Conservation (phyloP, 495 filamentous ascomycete species). For the Clohesyomyces aquaticus region DNA sequence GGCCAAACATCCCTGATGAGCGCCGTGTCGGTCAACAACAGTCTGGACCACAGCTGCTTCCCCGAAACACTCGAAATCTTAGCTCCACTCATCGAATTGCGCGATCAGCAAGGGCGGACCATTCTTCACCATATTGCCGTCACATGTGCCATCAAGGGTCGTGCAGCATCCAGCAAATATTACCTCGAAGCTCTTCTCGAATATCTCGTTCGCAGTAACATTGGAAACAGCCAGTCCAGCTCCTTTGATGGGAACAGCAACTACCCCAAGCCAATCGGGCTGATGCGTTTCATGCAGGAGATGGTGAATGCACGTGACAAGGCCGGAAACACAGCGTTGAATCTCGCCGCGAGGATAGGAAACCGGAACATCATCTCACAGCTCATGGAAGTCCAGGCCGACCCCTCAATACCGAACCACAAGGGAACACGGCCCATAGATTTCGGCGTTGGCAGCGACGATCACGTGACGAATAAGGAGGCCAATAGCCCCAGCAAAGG, state of each 20-base stretch:
- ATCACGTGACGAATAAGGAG: conserved; percentile 46
- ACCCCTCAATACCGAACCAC: conserved; percentile 84
- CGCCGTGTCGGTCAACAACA: conserved; percentile 85
- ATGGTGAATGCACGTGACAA: conserved; percentile 93
- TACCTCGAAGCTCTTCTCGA: conserved; percentile 92
- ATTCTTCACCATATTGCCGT: conserved; percentile 95
- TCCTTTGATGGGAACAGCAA: conserved; percentile 32
- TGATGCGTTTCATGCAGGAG: conserved; percentile 91
- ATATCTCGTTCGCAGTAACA: conserved; percentile 74
- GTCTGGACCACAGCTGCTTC: conserved; percentile 78
- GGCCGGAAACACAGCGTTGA: conserved; percentile 90
- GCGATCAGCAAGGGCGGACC: conserved; percentile 85
- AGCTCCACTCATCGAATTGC: conserved; percentile 85
- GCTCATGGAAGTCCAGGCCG: conserved; percentile 88
- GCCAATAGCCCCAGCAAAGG: conserved; percentile 47
- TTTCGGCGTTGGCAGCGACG: conserved; percentile 85
- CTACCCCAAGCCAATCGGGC: conserved; percentile 66
- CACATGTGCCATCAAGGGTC: conserved; percentile 88
- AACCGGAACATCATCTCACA: conserved; percentile 91
- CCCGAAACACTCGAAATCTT: conserved; percentile 86
- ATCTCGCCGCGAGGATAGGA: conserved; percentile 86
- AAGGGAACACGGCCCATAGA: conserved; percentile 84
- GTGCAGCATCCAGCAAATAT: conserved; percentile 81
- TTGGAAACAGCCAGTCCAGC: conserved; percentile 31
- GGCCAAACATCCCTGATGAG: conserved; percentile 93